Evolutionary conservation across 345 rosid species (phyloP).

Genomic region (Eucalyptus pauciflora): DNA sequence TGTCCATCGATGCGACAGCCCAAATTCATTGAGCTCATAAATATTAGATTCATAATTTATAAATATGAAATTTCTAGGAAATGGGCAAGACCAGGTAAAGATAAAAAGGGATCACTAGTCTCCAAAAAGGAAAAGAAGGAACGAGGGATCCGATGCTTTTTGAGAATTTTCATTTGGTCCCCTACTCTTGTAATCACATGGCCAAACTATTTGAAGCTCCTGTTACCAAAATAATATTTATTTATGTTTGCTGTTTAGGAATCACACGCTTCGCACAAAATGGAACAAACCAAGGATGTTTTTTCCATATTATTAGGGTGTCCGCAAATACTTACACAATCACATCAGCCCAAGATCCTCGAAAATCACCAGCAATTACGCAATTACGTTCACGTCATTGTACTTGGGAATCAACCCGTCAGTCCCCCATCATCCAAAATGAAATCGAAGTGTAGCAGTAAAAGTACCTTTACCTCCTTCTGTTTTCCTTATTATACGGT

Average conservation of each 20-base stretch:
- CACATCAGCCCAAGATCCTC: neutral
- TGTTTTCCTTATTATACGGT: too few species aligned
- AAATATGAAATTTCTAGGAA: neutral
- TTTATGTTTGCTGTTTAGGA: neutral
- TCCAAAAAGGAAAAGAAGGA: neutral
- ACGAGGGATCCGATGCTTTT: neutral
- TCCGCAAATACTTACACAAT: too few species aligned
- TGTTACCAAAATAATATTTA: too few species aligned
- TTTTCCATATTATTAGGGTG: too few species aligned
- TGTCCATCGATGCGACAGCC: neutral
- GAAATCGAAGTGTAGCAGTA: too few species aligned
- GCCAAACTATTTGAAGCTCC: neutral
- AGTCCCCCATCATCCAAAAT: neutral
- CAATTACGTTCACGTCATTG: neutral
- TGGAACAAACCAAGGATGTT: neutral
- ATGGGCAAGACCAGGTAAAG: neutral
- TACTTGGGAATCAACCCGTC: too few species aligned
- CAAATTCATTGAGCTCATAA: neutral
- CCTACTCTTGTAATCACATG: neutral
- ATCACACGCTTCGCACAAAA: neutral
- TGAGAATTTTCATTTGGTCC: neutral
- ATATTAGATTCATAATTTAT: too few species aligned
- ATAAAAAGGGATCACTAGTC: neutral
- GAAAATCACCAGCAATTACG: neutral
- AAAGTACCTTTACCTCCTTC: neutral